Evolutionary conservation across 768 basidiomycete species (phyloP).

Genomic region (Lanmaoa pseudosensibilis): DNA sequence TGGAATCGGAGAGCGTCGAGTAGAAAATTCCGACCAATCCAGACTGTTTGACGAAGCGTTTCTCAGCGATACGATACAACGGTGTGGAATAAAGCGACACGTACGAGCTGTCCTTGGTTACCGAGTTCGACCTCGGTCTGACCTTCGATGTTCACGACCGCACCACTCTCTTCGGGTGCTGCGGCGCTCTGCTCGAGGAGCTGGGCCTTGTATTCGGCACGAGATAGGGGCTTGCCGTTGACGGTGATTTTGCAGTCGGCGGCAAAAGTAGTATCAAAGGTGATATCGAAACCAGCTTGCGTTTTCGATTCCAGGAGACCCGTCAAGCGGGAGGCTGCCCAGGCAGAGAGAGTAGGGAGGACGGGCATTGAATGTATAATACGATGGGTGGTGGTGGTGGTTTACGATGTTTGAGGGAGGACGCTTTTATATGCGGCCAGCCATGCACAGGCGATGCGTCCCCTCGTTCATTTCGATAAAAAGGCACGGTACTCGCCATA

Average conservation of each 20-base stretch:
- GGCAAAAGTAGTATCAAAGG: slow-evolving; percentile 44
- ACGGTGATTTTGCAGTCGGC: slow-evolving; percentile 37
- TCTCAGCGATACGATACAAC: neutral
- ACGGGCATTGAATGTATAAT: slow-evolving; percentile 26
- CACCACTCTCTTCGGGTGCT: slow-evolving; percentile 5
- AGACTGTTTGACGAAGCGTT: slow-evolving; percentile 12
- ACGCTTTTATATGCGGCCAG: slow-evolving; percentile 12
- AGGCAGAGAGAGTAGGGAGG: slow-evolving; percentile 42
- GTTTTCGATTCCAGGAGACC: slow-evolving; percentile 42
- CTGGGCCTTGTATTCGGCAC: slow-evolving; percentile 41
- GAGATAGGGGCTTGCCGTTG: slow-evolving; percentile 41
- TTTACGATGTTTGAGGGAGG: neutral
- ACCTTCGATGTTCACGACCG: slow-evolving; percentile 27
- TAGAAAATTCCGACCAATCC: slow-evolving; percentile 40
- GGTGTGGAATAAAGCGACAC: neutral
- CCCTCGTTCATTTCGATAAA: neutral
- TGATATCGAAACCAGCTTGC: slow-evolving; percentile 32
- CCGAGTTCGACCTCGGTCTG: slow-evolving; percentile 30
- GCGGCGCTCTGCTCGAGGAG: slow-evolving; percentile 34
- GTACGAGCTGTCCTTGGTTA: slow-evolving; percentile 27
- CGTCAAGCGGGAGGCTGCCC: slow-evolving; percentile 41
- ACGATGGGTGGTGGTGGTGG: neutral
- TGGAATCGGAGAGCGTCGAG: slow-evolving; percentile 35
- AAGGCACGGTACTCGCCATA: neutral
- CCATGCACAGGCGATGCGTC: too few species aligned